Evolutionary conservation across 1,284 basidiomycete species (phyloP).

Genomic region (Trichosporon faecale): DNA sequence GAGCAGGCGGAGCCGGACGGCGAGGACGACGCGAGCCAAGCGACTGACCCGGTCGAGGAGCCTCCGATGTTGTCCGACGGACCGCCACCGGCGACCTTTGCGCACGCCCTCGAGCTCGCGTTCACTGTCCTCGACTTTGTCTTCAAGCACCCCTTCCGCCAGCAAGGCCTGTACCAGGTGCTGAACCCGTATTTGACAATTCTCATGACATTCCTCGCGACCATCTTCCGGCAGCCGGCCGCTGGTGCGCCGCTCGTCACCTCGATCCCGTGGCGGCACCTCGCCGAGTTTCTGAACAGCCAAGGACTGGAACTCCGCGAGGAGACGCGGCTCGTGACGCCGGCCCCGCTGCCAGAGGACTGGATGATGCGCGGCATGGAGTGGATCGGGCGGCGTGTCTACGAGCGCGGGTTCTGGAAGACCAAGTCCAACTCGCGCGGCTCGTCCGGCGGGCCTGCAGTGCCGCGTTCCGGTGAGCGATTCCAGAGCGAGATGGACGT

Average conservation of each 20-base stretch:
- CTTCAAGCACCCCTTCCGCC: slow-evolving; percentile 61
- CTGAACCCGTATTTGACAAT: slow-evolving; percentile 84
- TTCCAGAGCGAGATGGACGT: slow-evolving; percentile 71
- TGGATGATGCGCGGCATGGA: slow-evolving; percentile 94
- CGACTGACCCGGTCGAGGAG: slow-evolving; percentile 7
- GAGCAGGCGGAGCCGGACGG: slow-evolving; percentile 47
- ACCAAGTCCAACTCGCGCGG: slow-evolving; percentile 47
- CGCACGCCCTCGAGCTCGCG: slow-evolving; percentile 70
- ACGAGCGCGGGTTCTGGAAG: slow-evolving; percentile 86
- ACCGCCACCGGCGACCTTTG: slow-evolving; percentile 62
- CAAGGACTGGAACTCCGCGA: slow-evolving; percentile 59
- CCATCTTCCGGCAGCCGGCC: slow-evolving; percentile 64
- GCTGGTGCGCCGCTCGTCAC: slow-evolving; percentile 66
- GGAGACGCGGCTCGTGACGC: slow-evolving; percentile 55
- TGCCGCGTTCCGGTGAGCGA: slow-evolving; percentile 47
- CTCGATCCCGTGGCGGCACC: slow-evolving; percentile 76
- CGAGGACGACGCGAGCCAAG: slow-evolving; percentile 31
- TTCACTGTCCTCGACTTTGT: slow-evolving; percentile 74
- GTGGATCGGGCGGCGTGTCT: slow-evolving; percentile 85
- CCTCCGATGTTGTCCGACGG: slow-evolving; percentile 29
- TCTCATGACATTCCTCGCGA: slow-evolving; percentile 81
- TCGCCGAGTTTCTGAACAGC: slow-evolving; percentile 63
- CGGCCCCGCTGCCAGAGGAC: slow-evolving; percentile 78
- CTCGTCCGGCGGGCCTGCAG: slow-evolving; percentile 53
- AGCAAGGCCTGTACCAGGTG: slow-evolving; percentile 61